Percentiles rank a stretch among this genome's conserved stretches.
These are phyloP conservation scores for Ophiocordyceps robertsii DNA, from an alignment of 2,329 filamentous ascomycete genomes.

Conservation along the genomic window DNA sequence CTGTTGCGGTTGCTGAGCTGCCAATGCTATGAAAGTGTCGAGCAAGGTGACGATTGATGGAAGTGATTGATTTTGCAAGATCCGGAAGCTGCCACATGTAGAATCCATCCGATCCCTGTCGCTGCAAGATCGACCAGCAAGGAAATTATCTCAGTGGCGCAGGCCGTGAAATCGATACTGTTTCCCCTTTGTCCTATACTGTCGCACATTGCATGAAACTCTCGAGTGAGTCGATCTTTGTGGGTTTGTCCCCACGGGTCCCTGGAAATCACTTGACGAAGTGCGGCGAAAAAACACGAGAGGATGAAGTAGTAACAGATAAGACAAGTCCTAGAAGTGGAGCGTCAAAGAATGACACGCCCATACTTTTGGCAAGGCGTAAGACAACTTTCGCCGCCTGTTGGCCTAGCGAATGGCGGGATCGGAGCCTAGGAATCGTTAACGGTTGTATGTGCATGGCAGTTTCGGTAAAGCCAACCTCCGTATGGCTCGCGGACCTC, in stretches of 20 bases:
- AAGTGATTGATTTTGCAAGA: conserved; percentile 25
- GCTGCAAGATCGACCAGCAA: conserved; percentile 23
- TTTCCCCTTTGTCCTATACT: conserved; percentile 20
- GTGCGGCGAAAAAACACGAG: conserved; percentile 10
- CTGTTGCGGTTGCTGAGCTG: conserved; percentile 19
- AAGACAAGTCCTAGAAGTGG: conserved; percentile 13
- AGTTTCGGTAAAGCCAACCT: conserved; percentile 19
- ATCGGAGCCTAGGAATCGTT: conserved; percentile 17
- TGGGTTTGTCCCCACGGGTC: conserved; percentile 14
- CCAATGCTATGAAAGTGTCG: conserved; percentile 23
- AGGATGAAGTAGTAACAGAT: conserved; percentile 13
- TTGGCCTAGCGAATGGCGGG: conserved; percentile 10
- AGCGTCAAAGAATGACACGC: conserved; percentile 5
- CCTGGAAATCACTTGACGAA: conserved; percentile 15
- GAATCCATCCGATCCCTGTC: conserved; percentile 22
- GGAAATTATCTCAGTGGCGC: conserved; percentile 16
- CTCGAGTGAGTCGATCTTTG: conserved; percentile 19
- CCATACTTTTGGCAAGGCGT: conserved; percentile 2
- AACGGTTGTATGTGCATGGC: conserved; percentile 10
- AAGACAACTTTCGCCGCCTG: conserved; percentile 3
- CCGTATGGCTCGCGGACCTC: conserved; percentile 30
- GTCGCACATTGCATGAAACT: conserved; percentile 23
- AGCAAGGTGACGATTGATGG: conserved; percentile 22
- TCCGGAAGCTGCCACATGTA: conserved; percentile 25
- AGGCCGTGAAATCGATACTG: conserved; percentile 20